Base-by-base conservation (phyloP, 148 eudicot species). In the Rhododendron henanense region DNA sequence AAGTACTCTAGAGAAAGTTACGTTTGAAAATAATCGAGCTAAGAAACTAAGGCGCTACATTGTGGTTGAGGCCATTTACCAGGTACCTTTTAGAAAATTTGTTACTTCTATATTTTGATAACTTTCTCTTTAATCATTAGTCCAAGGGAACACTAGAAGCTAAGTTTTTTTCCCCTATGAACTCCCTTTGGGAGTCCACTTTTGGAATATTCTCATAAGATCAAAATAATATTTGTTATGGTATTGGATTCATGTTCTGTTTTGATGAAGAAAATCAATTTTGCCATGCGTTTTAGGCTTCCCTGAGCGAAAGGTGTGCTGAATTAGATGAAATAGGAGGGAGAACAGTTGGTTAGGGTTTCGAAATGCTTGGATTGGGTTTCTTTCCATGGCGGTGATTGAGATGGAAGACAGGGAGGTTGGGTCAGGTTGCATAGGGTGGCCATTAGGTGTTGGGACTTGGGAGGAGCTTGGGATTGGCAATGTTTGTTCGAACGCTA, bases 11-110 rank as follows among this genome's bases (percentile, higher is more conserved):
- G 96, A 97, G 92, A 94, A 93, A 88, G 94, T 95, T 79, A 90
- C 94, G 82, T 85, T 84, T 14, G 93, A 92, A 76, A 94, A 93
- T 85, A 91, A 95, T 85, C 88, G 92, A 83, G 93, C 98, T 51
- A 94, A 93, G 93, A 92, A 95, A 91, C 90, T 94, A 31, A 92
- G 98, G 85, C 98, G 99, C 59, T 97, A 97, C 90, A 97, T 97
- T 82, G 95, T 97, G 48, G 94, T 90, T 53, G 99, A 97, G 91
- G 95, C 95, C 84, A 91, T 95, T 45, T 97, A 97, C 88, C 99
- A 97, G 98, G 99, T 97, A 91, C 65, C 25, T 78, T 51, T 67
- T 85, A 33, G 13, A 19, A 16, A 59, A 45, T 39, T 45, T 39
- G 85, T 59, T 81, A 8, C 7, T 81, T 67, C n/a, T 1, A 19